Conservation (phyloP, 805 yeast species). For the Diddensiella transvaalensis region DNA sequence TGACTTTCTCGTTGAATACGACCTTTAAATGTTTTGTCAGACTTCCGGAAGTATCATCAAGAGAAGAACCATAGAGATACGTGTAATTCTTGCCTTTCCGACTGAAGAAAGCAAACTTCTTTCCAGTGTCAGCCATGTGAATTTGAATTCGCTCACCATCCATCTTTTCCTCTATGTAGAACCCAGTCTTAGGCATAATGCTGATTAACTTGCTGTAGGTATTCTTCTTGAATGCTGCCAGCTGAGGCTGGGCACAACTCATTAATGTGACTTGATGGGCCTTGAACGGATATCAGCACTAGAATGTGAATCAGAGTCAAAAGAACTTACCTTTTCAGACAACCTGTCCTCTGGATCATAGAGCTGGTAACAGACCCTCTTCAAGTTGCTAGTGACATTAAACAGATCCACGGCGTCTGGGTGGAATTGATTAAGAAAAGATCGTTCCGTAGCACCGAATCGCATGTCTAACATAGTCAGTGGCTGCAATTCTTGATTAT, state of each 20-base stretch:
- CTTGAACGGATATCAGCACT: neutral
- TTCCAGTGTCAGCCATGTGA: conserved; percentile 55
- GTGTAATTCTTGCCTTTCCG: conserved; percentile 74
- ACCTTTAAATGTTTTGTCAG: conserved; percentile 49
- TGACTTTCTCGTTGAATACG: conserved; percentile 33
- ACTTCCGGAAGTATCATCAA: conserved; percentile 42
- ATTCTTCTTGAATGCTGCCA: conserved; percentile 54
- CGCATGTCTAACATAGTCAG: conserved; percentile 30
- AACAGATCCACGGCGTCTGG: conserved; percentile 68
- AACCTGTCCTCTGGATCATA: conserved; percentile 48
- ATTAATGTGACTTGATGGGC: conserved; percentile 41
- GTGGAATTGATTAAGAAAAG: conserved; percentile 63
- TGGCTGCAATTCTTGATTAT: no score
- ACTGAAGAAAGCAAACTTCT: conserved; percentile 49
- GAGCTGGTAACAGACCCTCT: conserved; percentile 56
- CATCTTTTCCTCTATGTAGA: conserved; percentile 82
- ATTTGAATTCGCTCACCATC: conserved; percentile 89
- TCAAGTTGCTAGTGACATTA: conserved; percentile 62
- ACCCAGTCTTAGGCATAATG: conserved; percentile 42
- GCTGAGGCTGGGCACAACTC: conserved; percentile 71
- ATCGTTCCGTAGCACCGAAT: conserved; percentile 57
- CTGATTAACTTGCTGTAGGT: conserved; percentile 50
- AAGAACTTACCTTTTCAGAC: conserved; percentile 29
- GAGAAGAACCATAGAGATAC: conserved; percentile 57
- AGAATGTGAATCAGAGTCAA: neutral